Conservation (phyloP, 2,329 filamentous ascomycete genomes). For the Phaeosphaeria sp. region DNA sequence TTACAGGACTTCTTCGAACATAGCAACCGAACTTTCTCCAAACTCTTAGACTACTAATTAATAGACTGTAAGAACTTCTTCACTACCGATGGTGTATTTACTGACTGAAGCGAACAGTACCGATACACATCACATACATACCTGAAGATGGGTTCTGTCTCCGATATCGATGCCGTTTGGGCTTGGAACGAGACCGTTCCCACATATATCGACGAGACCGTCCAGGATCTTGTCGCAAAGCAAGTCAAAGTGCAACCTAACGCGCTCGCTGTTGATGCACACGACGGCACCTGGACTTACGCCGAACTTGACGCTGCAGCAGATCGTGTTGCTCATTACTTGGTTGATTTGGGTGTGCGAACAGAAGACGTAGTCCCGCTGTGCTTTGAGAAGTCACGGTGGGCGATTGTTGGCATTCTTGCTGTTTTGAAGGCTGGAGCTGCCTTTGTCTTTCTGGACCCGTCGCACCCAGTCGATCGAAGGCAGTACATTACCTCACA, state of each 20-base stretch:
- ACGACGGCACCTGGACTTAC: slow-evolving; percentile 36
- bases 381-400: slow-evolving; percentile 33
- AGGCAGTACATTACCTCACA: slow-evolving; percentile 39
- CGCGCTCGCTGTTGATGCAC: slow-evolving; percentile 29
- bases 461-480: slow-evolving; percentile 40
- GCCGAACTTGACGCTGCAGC: slow-evolving; percentile 25
- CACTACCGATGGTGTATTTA: neutral
- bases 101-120: neutral
- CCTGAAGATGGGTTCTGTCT: slow-evolving; percentile 13
- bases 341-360: slow-evolving; percentile 12
- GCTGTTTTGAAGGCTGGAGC: slow-evolving; percentile 52
- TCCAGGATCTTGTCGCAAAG: slow-evolving; percentile 24
- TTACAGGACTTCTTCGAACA: neutral
- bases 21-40: neutral
- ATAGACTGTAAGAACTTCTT: neutral
- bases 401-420: slow-evolving; percentile 45
- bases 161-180: slow-evolving; percentile 19
- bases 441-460: slow-evolving; percentile 36
- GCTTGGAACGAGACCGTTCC: slow-evolving; percentile 16
- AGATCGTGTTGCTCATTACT: slow-evolving; percentile 16
- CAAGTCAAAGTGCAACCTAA: slow-evolving; percentile 17
- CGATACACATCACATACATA: neutral
- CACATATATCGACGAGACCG: slow-evolving; percentile 13
- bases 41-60: neutral
- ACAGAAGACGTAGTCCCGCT: slow-evolving; percentile 21